phyloP scores from a whole-genome alignment of 2,329 filamentous ascomycete species.

The Aspergillus pseudotamarii region DNA sequence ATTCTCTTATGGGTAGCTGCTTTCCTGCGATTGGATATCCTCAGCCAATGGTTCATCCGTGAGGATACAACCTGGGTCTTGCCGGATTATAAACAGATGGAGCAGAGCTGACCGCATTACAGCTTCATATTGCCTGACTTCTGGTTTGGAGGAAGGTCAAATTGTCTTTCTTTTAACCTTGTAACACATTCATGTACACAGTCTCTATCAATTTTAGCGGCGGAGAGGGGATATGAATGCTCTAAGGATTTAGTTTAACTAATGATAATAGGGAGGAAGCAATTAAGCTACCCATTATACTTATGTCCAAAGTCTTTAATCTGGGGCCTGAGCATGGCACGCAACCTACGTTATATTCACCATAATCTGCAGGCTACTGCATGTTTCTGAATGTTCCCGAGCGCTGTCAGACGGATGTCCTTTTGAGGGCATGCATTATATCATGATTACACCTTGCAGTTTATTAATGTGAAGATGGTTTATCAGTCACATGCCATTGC shows the following conservation, averaged over 20 bases:
- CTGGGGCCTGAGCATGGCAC: too few species aligned
- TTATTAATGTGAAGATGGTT: too few species aligned
- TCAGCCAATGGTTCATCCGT: not conserved
- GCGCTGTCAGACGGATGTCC: too few species aligned
- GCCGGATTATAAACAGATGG: not conserved
- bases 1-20: not conserved
- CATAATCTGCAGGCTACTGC: too few species aligned
- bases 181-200: not conserved
- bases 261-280: not conserved
- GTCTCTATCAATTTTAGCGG: not conserved
- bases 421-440: too few species aligned
- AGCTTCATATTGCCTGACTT: not conserved
- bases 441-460: too few species aligned
- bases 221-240: not conserved
- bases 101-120: not conserved
- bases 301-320: not conserved
- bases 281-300: not conserved
- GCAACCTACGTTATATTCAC: too few species aligned
- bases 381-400: too few species aligned
- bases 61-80: not conserved
- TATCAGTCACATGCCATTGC: too few species aligned
- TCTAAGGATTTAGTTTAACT: not conserved
- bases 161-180: not conserved
- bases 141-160: not conserved
- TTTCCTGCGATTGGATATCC: not conserved